A percentile compares a stretch with the other conserved stretches of the same genome.
phyloP scores from a whole-genome alignment of 192 early-diverging fungal genomes.

The Umbelopsis isabellina region DNA sequence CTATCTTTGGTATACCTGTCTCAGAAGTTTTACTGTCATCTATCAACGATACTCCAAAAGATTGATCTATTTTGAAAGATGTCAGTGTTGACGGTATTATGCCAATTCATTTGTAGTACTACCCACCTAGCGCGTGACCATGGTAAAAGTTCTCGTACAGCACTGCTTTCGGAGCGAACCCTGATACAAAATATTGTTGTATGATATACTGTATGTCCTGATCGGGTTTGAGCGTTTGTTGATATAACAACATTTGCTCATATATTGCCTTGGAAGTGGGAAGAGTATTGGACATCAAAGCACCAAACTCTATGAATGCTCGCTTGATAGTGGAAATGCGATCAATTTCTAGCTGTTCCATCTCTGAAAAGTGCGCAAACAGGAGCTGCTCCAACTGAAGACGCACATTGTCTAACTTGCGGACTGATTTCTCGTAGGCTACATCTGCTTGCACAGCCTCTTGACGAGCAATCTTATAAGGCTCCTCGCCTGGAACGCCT shows the following conservation, averaged over 20 bases:
- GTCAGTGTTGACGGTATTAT: background rate
- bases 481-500: constrained; percentile 28
- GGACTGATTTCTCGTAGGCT: constrained; percentile 65
- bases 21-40: constrained; percentile 56
- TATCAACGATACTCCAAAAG: constrained; percentile 76
- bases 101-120: background rate
- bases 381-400: constrained; percentile 71
- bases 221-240: constrained; percentile 76
- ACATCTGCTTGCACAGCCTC: constrained; percentile 72
- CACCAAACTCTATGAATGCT: constrained; percentile 53
- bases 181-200: constrained; percentile 71
- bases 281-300: constrained; percentile 50
- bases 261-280: constrained; percentile 59
- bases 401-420: constrained; percentile 66
- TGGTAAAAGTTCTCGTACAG: constrained; percentile 72
- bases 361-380: constrained; percentile 53
- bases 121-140: constrained; percentile 62
- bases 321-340: constrained; percentile 53
- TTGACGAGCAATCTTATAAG: constrained; percentile 53
- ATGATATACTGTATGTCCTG: constrained; percentile 79
- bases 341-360: constrained; percentile 53
- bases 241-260: constrained; percentile 57
- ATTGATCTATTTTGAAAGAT: constrained; percentile 56
- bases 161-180: constrained; percentile 71
- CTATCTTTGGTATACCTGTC: constrained; percentile 63